Conservation (phyloP, 257 asterid genomes). For the Cynanchum wilfordii region DNA sequence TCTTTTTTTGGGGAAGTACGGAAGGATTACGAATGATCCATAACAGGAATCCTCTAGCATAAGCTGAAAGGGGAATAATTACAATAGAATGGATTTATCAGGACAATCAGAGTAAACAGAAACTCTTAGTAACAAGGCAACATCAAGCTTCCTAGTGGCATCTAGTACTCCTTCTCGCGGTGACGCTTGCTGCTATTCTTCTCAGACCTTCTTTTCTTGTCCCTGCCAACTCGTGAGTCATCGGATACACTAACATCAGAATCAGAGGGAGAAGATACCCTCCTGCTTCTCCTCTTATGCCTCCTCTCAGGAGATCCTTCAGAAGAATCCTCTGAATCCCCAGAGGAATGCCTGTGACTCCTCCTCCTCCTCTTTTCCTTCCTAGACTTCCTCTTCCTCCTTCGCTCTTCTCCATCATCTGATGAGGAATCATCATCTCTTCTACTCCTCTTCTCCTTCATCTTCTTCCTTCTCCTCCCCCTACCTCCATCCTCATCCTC, state of each 20-base stretch:
- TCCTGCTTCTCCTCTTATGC: conserved; percentile 54
- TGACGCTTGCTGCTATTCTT: conserved; percentile 62
- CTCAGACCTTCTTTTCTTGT: conserved; percentile 59
- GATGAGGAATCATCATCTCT: conserved; percentile 12
- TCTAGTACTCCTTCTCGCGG: conserved; percentile 36
- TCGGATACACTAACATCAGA: conserved; percentile 50
- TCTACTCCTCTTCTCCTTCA: conserved; percentile 23
- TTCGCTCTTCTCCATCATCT: conserved; percentile 15
- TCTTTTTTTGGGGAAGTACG: too few species aligned
- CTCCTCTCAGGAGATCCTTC: conserved; percentile 51
- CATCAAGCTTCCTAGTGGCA: background rate
- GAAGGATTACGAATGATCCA: too few species aligned
- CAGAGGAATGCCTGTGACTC: conserved; percentile 25
- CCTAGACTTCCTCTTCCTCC: conserved; percentile 23
- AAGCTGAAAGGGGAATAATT: too few species aligned
- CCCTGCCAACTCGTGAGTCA: conserved; percentile 70
- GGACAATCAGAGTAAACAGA: too few species aligned
- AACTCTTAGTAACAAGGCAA: too few species aligned
- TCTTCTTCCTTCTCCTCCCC: conserved; percentile 41
- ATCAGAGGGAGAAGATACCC: conserved; percentile 36
- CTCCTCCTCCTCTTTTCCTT: conserved; percentile 19
- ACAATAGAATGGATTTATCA: too few species aligned
- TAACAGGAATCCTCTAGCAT: too few species aligned
- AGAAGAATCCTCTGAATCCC: conserved; percentile 28
- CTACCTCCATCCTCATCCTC: conserved; percentile 50